A percentile compares a stretch with the other conserved stretches of the same genome.
These are phyloP conservation scores for Gaeumannomyces tritici DNA, from an alignment of 2,329 filamentous ascomycete species.

Conservation along the genomic window DNA sequence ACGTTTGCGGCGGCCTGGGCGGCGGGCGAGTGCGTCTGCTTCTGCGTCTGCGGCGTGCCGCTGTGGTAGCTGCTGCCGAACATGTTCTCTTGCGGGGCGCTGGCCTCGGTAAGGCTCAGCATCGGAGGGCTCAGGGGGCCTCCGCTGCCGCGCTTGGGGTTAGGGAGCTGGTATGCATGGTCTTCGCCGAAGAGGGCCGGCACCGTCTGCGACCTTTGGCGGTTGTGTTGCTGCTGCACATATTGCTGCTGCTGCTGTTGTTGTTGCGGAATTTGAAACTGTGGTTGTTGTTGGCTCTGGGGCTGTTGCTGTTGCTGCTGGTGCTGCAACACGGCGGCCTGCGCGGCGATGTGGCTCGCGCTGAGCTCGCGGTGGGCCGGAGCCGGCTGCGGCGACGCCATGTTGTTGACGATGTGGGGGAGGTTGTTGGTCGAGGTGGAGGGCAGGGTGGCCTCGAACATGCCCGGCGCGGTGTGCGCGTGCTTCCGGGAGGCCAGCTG, in stretches of 20 bases:
- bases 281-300: conserved; percentile 40
- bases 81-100: conserved; percentile 45
- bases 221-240: conserved; percentile 25
- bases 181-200: conserved; percentile 43
- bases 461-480: conserved; percentile 59
- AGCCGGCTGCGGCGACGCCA: conserved; percentile 20
- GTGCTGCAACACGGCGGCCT: conserved; percentile 64
- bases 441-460: conserved; percentile 66
- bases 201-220: conserved; percentile 68
- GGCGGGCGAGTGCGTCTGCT: conserved; percentile 47
- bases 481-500: conserved; percentile 49
- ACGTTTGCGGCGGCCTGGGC: conserved; percentile 65
- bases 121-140: conserved; percentile 51
- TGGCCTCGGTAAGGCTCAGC: conserved; percentile 55
- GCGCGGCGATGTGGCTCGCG: conserved; percentile 72
- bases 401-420: conserved; percentile 32
- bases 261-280: conserved; percentile 46
- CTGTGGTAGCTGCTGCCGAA: conserved; percentile 49
- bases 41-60: conserved; percentile 40
- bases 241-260: conserved; percentile 37
- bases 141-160: conserved; percentile 30
- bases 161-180: conserved; percentile 18
- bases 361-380: conserved; percentile 30
- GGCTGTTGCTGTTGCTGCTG: conserved; percentile 36
- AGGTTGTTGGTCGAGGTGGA: conserved; percentile 48